Evolutionary conservation across 768 basidiomycete genomes (phyloP).

Genomic region (Leucocoprinus birnbaumii): DNA sequence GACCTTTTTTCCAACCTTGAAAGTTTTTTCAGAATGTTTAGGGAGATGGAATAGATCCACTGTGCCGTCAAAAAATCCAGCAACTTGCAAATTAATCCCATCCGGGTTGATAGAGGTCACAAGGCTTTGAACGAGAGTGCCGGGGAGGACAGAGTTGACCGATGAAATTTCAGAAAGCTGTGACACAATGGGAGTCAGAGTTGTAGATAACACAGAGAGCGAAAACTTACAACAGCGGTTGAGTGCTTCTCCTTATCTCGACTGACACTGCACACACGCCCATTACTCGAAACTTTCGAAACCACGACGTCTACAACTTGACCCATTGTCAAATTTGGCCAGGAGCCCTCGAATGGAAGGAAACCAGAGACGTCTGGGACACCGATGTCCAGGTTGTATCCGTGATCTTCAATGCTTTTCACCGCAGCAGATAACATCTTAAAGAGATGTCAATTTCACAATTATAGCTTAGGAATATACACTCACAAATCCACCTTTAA

Average conservation of each 20-base stretch:
- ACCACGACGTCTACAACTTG: conserved; percentile 68
- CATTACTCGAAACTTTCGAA: conserved; percentile 66
- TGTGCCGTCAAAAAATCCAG: conserved; percentile 92
- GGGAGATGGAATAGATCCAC: conserved; percentile 78
- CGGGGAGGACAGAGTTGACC: conserved; percentile 83
- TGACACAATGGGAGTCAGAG: not conserved
- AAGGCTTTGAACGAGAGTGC: conserved; percentile 75
- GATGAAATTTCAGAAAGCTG: conserved; percentile 78
- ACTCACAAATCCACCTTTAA: conserved; percentile 75
- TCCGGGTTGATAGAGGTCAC: conserved; percentile 71
- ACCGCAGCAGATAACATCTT: conserved; percentile 77
- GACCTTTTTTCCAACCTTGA: conserved; percentile 71
- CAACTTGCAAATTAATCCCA: conserved; percentile 85
- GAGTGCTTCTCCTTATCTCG: conserved; percentile 45
- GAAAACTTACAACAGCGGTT: conserved; percentile 53
- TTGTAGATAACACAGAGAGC: not conserved
- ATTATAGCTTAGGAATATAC: conserved; percentile 3
- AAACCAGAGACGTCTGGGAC: conserved; percentile 80
- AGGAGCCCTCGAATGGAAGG: conserved; percentile 72
- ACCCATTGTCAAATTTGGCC: conserved; percentile 52
- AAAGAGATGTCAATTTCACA: conserved; percentile 13
- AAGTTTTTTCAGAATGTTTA: conserved; percentile 36
- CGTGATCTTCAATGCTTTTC: conserved; percentile 90
- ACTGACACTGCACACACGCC: conserved; percentile 73
- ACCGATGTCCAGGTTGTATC: conserved; percentile 88